A percentile compares a stretch with the other conserved stretches of the same genome.
These are phyloP conservation scores for Phlyctochytrium planicorne DNA, from an alignment of 192 early-diverging fungal genomes.

Conservation along the genomic window DNA sequence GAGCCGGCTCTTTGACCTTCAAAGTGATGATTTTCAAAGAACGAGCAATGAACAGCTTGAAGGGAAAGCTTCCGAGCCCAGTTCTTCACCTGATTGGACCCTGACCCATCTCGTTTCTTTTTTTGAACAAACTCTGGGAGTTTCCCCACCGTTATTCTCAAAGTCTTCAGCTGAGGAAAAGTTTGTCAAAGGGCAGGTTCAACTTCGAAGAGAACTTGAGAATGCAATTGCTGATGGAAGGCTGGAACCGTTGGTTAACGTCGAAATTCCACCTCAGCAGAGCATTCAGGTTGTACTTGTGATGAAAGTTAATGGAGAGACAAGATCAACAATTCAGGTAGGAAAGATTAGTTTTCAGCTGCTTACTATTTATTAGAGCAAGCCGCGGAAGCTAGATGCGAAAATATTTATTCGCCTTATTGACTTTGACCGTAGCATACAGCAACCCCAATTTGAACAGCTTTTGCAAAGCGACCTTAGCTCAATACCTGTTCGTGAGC, in stretches of 20 bases:
- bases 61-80: too few species aligned
- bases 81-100: too few species aligned
- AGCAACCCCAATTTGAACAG: slow-evolving; percentile 76
- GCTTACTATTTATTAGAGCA: slow-evolving; percentile 38
- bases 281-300: slow-evolving; percentile 74
- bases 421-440: slow-evolving; percentile 82
- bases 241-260: slow-evolving; percentile 56
- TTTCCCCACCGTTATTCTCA: slow-evolving; percentile 63
- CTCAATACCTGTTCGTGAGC: slow-evolving; percentile 81
- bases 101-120: slow-evolving; percentile 65
- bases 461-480: slow-evolving; percentile 58
- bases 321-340: slow-evolving; percentile 63
- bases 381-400: slow-evolving; percentile 77
- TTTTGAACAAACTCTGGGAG: slow-evolving; percentile 64
- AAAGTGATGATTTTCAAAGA: too few species aligned
- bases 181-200: slow-evolving; percentile 67
- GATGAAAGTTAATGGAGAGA: slow-evolving; percentile 59
- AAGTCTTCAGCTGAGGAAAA: slow-evolving; percentile 69
- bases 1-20: too few species aligned
- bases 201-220: slow-evolving; percentile 71
- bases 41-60: too few species aligned
- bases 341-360: too few species aligned
- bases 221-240: slow-evolving; percentile 68
- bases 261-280: slow-evolving; percentile 66
- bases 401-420: slow-evolving; percentile 80